A percentile compares a stretch with the other conserved stretches of the same genome.
phyloP scores from a whole-genome alignment of 495 filamentous ascomycete genomes.

The Tuber microsphaerosporum region DNA sequence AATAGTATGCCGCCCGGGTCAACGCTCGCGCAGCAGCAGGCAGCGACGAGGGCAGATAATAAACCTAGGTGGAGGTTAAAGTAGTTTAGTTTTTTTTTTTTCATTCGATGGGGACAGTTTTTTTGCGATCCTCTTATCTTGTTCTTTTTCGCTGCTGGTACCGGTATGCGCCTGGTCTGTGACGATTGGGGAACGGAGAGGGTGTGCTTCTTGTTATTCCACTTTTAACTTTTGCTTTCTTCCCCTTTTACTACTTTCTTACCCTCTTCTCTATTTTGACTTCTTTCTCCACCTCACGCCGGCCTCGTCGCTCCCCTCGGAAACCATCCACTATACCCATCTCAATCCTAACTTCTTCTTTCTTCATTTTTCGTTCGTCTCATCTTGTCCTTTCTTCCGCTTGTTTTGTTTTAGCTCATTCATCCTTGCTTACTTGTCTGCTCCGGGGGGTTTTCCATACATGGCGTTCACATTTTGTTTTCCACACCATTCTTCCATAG shows the following conservation, averaged over 20 bases:
- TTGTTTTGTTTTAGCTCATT: background rate
- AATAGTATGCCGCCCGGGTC: conserved; percentile 34
- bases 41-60: conserved; percentile 30
- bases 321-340: background rate
- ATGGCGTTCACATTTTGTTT: conserved; percentile 2
- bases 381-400: background rate
- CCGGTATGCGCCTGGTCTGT: background rate
- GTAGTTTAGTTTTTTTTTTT: conserved; percentile 8
- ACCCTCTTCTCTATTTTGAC: background rate
- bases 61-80: conserved; percentile 34
- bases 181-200: background rate
- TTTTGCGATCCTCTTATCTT: background rate
- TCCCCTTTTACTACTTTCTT: background rate
- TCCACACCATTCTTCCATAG: background rate
- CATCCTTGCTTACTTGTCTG: background rate
- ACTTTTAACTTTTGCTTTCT: background rate
- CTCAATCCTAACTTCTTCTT: background rate
- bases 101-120: background rate
- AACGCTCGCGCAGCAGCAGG: conserved; percentile 5
- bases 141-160: background rate
- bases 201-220: background rate
- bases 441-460: background rate
- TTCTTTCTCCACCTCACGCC: background rate
- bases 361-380: background rate
- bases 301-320: background rate